These are phyloP conservation scores for Botrytis aclada DNA, from an alignment of 2,329 filamentous ascomycete genomes.

Conservation along the genomic window DNA sequence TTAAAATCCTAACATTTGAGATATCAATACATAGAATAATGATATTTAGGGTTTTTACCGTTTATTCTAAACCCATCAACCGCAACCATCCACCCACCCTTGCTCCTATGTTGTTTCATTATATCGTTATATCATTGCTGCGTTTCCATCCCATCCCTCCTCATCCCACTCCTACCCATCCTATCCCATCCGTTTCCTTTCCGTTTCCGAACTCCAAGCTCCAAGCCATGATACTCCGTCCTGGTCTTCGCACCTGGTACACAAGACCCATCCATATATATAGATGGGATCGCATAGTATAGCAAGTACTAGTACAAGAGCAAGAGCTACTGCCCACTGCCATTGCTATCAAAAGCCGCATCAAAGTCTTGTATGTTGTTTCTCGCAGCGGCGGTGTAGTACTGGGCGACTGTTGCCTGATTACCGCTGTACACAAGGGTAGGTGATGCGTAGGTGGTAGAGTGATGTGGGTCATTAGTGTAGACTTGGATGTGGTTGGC, in stretches of 20 bases:
- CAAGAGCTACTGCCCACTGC: neutral
- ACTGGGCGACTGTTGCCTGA: neutral
- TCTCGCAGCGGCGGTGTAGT: neutral
- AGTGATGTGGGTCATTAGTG: neutral
- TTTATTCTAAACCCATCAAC: neutral
- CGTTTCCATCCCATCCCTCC: too few species aligned
- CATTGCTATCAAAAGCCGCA: neutral
- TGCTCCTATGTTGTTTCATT: neutral
- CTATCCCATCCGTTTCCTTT: too few species aligned
- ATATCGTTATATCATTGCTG: neutral
- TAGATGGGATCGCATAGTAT: rapidly evolving
- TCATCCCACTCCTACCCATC: too few species aligned
- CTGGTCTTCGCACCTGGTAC: neutral
- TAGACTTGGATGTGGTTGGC: neutral
- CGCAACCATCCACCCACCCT: too few species aligned
- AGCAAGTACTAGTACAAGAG: neutral
- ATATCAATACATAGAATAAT: too few species aligned
- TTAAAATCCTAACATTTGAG: too few species aligned
- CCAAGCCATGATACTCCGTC: neutral
- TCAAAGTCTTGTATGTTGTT: neutral
- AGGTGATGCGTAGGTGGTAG: neutral
- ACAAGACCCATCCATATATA: neutral
- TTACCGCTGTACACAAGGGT: neutral
- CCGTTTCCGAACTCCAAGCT: neutral
- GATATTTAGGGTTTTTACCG: too few species aligned